Evolutionary conservation across 495 filamentous ascomycete genomes (phyloP).

Genomic region (Aspergillus mulundensis): DNA sequence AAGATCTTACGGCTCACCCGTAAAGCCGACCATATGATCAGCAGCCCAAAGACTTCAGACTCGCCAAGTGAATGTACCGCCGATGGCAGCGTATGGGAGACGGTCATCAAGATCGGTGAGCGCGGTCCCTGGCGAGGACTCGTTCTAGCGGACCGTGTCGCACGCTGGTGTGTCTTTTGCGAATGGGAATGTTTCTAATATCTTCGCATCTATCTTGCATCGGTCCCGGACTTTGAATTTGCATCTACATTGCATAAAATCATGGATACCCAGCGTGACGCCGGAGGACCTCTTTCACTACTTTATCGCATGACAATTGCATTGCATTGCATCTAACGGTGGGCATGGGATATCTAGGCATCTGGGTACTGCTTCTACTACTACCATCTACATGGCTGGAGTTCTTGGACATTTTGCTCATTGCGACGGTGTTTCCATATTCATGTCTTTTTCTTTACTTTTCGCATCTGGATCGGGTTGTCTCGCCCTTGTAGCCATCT

Average conservation of each 20-base stretch:
- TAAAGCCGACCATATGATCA: slow-evolving; percentile 70
- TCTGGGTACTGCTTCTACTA: slow-evolving; percentile 11
- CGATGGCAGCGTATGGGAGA: slow-evolving; percentile 90
- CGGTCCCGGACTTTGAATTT: slow-evolving; percentile 1
- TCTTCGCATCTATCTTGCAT: neutral
- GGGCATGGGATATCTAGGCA: neutral
- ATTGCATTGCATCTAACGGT: neutral
- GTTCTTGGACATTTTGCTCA: neutral
- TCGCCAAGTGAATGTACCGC: slow-evolving; percentile 51
- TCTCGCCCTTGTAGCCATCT: too few relatives aligned
- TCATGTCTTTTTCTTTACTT: neutral
- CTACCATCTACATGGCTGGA: slow-evolving; percentile 9
- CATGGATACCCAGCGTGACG: neutral
- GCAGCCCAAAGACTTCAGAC: slow-evolving; percentile 40
- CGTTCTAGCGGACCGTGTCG: slow-evolving; percentile 91
- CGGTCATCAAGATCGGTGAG: slow-evolving; percentile 95
- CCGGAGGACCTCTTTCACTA: neutral
- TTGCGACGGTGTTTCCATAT: neutral
- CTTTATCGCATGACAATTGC: slow-evolving; percentile 8
- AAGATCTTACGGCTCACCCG: slow-evolving; percentile 89
- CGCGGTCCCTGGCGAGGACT: slow-evolving; percentile 86
- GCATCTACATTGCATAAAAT: neutral
- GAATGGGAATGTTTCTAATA: slow-evolving; percentile 75
- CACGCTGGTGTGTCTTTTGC: slow-evolving; percentile 96
- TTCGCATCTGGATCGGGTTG: too few relatives aligned